phyloP scores from a whole-genome alignment of 306 rosid genomes.

The Pueraria montana region DNA sequence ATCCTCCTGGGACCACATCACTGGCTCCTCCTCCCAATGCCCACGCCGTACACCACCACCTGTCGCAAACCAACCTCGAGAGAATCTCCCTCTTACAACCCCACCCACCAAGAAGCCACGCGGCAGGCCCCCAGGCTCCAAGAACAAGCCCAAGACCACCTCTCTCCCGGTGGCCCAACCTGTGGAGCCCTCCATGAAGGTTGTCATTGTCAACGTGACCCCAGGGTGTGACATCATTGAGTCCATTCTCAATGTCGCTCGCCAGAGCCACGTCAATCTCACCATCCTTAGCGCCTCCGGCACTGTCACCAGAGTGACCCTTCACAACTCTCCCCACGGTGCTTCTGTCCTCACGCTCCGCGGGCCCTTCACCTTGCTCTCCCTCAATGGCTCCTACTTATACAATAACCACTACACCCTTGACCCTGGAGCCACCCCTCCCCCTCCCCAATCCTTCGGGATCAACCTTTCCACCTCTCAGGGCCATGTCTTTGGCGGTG shows the following conservation, averaged over 20 bases:
- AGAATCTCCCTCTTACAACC: not conserved
- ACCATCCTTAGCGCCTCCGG: not conserved
- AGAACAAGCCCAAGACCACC: not conserved
- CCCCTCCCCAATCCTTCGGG: conserved; percentile 37
- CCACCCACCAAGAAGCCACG: not conserved
- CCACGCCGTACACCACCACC: too few relatives aligned
- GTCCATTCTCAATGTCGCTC: not conserved
- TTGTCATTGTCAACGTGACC: not conserved
- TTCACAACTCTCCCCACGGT: not conserved
- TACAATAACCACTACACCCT: not conserved
- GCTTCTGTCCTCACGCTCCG: conserved; percentile 32
- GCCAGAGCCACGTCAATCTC: not conserved
- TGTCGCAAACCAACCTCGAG: too few relatives aligned
- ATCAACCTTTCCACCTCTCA: not conserved
- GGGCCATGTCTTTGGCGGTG: not conserved
- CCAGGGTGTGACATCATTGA: not conserved
- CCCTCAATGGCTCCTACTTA: conserved; percentile 41
- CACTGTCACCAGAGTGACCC: rapidly evolving
- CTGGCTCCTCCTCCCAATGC: too few relatives aligned
- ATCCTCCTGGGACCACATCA: too few relatives aligned
- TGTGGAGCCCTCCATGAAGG: not conserved
- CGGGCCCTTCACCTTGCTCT: conserved; percentile 61
- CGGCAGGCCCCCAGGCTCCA: not conserved
- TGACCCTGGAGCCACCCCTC: not conserved
- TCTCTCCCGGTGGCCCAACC: not conserved